These are phyloP conservation scores for Lecanosticta acicola DNA, from an alignment of 2,329 filamentous ascomycete species.

Conservation along the genomic window DNA sequence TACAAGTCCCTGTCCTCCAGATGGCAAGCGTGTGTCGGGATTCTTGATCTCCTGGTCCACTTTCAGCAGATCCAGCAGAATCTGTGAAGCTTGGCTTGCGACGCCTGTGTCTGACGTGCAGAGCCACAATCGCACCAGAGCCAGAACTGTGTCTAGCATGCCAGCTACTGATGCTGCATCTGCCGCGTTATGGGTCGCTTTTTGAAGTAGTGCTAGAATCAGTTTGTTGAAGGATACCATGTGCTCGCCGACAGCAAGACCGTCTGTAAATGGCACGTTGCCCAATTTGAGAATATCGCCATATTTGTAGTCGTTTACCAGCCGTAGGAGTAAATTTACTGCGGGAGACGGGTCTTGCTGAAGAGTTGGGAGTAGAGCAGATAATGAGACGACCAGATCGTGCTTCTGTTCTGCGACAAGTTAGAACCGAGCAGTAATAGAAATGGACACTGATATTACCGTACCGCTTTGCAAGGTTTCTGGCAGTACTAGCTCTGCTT, in stretches of 20 bases:
- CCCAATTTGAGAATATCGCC: slow-evolving; percentile 39
- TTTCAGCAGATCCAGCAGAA: slow-evolving; percentile 49
- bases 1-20: slow-evolving; percentile 47
- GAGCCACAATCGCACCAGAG: slow-evolving; percentile 55
- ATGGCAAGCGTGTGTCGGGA: slow-evolving; percentile 18
- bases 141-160: slow-evolving; percentile 49
- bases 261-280: slow-evolving; percentile 46
- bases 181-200: slow-evolving; percentile 47
- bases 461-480: slow-evolving; percentile 35
- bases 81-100: slow-evolving; percentile 48
- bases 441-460: too few relatives aligned
- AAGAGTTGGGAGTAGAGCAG: slow-evolving; percentile 47
- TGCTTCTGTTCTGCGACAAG: slow-evolving; percentile 20
- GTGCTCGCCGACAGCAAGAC: slow-evolving; percentile 44
- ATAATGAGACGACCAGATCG: slow-evolving; percentile 42
- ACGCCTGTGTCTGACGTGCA: slow-evolving; percentile 51
- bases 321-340: slow-evolving; percentile 48
- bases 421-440: not conserved
- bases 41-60: slow-evolving; percentile 39
- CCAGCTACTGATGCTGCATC: slow-evolving; percentile 56
- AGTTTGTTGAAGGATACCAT: slow-evolving; percentile 50
- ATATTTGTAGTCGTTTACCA: slow-evolving; percentile 47
- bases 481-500: slow-evolving; percentile 43
- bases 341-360: slow-evolving; percentile 55
- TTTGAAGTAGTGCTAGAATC: slow-evolving; percentile 51